Conservation (phyloP, 2,329 filamentous ascomycete species). For the Neurospora sp. region DNA sequence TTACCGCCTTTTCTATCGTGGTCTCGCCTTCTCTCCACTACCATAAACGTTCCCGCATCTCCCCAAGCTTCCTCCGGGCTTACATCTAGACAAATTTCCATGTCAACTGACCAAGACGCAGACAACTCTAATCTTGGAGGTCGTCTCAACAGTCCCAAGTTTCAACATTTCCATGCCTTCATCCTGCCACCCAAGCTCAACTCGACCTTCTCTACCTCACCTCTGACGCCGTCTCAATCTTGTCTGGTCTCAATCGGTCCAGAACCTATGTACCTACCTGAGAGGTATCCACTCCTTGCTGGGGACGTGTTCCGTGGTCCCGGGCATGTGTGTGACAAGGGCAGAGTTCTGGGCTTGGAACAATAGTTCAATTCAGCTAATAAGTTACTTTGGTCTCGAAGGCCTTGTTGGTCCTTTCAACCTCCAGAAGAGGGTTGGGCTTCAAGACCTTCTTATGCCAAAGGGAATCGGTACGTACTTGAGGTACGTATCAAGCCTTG, state of each 20-base stretch:
- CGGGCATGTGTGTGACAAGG: neutral
- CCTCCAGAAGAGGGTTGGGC: no score
- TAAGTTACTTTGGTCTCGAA: no score
- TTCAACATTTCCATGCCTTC: neutral
- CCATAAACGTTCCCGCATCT: neutral
- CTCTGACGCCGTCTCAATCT: neutral
- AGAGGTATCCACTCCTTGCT: neutral
- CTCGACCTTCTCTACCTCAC: neutral
- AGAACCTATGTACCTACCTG: neutral
- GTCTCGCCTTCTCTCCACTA: neutral
- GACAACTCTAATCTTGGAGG: neutral
- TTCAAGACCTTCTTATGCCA: no score
- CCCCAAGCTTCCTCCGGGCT: neutral
- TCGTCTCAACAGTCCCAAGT: neutral
- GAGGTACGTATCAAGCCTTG: no score
- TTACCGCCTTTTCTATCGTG: neutral
- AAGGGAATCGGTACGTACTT: no score
- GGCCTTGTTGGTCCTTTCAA: no score
- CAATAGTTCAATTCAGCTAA: no score
- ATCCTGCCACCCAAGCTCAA: neutral
- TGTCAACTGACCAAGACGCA: neutral
- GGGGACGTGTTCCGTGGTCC: neutral
- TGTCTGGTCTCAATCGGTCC: neutral
- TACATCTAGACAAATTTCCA: neutral
- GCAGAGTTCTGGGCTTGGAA: no score